These are phyloP conservation scores for Brasenia schreberi DNA, from an alignment of 164 flowering plant species.

Conservation along the genomic window DNA sequence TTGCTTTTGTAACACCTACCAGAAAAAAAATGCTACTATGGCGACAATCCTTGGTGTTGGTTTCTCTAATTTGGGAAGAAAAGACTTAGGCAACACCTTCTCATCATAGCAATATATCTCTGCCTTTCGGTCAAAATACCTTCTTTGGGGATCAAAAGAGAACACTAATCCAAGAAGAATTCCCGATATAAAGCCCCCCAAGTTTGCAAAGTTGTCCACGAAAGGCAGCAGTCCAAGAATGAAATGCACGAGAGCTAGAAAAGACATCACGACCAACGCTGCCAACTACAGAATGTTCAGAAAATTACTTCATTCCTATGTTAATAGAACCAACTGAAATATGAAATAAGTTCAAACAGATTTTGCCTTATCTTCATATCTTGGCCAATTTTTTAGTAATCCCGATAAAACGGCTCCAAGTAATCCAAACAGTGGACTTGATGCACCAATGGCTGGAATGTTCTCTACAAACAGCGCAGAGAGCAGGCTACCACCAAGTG, in stretches of 20 bases:
- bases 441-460: slow-evolving; percentile 49
- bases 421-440: slow-evolving; percentile 68
- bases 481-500: slow-evolving; percentile 42
- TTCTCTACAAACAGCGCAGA: slow-evolving; percentile 50
- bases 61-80: slow-evolving; percentile 38
- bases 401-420: slow-evolving; percentile 67
- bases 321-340: background rate
- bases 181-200: slow-evolving; percentile 66
- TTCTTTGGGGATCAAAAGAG: slow-evolving; percentile 33
- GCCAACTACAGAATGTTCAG: slow-evolving; percentile 30
- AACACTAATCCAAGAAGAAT: slow-evolving; percentile 56
- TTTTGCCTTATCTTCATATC: slow-evolving; percentile 56
- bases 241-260: slow-evolving; percentile 27
- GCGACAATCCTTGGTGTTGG: slow-evolving; percentile 37
- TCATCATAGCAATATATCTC: slow-evolving; percentile 33
- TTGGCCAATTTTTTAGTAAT: slow-evolving; percentile 48
- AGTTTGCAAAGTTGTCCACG: slow-evolving; percentile 53
- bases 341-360: background rate
- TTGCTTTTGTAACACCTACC: slow-evolving; percentile 31
- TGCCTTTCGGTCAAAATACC: slow-evolving; percentile 19
- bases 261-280: slow-evolving; percentile 26
- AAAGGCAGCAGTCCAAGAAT: slow-evolving; percentile 59
- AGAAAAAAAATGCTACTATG: slow-evolving; percentile 30
- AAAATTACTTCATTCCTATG: background rate
- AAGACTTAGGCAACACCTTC: slow-evolving; percentile 26